Evolutionary conservation across 768 basidiomycete genomes (phyloP).

Genomic region (Clavulina sp.): DNA sequence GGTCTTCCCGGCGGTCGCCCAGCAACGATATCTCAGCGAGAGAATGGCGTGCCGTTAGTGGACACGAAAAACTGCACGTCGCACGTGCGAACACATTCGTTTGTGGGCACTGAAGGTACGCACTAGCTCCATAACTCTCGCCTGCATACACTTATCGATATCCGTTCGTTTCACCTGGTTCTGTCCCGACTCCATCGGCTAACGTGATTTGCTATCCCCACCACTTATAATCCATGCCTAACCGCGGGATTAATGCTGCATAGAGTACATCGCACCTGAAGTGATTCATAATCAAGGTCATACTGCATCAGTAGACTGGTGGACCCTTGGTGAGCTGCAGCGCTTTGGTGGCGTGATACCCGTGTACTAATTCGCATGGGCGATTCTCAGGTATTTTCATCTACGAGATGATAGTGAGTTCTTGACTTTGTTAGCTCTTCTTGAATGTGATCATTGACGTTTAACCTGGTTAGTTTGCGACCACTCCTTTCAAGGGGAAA

Average conservation of each 20-base stretch:
- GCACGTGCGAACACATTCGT: slow-evolving; percentile 95
- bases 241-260: no score
- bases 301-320: slow-evolving; percentile 98
- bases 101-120: slow-evolving; percentile 96
- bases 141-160: neutral
- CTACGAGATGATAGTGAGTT: slow-evolving; percentile 92
- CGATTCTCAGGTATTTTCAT: no score
- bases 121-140: slow-evolving; percentile 7
- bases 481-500: slow-evolving; percentile 95
- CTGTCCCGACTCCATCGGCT: no score
- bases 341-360: no score
- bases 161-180: neutral
- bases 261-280: slow-evolving; percentile 98
- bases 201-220: no score
- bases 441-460: slow-evolving; percentile 3
- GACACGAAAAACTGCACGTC: slow-evolving; percentile 96
- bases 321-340: slow-evolving; percentile 95
- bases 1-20: slow-evolving; percentile 72
- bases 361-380: no score
- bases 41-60: slow-evolving; percentile 85
- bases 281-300: slow-evolving; percentile 95
- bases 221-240: no score
- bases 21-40: slow-evolving; percentile 65
- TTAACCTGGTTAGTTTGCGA: slow-evolving; percentile 59
- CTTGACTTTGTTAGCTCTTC: slow-evolving; percentile 7